Evolutionary conservation across 331 rosid genomes (phyloP).

Genomic region (Malus hybrid): DNA sequence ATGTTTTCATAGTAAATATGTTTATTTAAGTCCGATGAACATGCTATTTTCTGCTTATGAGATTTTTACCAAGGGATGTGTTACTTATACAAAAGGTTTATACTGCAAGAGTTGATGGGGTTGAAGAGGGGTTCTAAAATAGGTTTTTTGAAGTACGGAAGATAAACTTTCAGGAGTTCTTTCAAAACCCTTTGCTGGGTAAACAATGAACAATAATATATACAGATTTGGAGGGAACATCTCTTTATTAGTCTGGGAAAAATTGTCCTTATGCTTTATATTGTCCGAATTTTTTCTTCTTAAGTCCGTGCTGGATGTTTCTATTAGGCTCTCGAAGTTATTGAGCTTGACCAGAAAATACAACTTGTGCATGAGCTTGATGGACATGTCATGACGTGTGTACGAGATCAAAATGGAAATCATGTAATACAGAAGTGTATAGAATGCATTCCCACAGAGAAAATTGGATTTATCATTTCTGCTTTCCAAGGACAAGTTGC

Average conservation of each 20-base stretch:
- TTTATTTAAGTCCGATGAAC: background rate
- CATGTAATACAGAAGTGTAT: conserved; percentile 92
- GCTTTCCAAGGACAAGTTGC: conserved; percentile 62
- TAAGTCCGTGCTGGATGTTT: conserved; percentile 4
- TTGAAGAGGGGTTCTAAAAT: background rate
- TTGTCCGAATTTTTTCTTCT: background rate
- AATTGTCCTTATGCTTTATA: background rate
- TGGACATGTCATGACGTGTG: conserved; percentile 78
- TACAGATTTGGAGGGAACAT: background rate
- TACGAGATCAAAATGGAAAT: conserved; percentile 83
- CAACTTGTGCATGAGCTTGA: conserved; percentile 76
- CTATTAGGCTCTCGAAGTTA: conserved; percentile 74
- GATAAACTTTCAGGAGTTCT: background rate
- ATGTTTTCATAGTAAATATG: background rate
- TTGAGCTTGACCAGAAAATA: conserved; percentile 66
- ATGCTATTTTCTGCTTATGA: background rate
- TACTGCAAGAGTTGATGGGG: background rate
- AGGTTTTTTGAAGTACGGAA: no score
- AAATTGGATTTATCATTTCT: conserved; percentile 58
- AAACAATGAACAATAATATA: background rate
- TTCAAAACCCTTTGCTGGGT: background rate
- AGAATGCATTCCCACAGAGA: conserved; percentile 62
- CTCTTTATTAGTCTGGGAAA: background rate
- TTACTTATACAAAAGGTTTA: background rate
- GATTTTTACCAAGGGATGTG: background rate